Evolutionary conservation across 495 filamentous ascomycete genomes (phyloP), one percentile per base, ranked within the genome.

Genomic region (Collariella sp.): DNA sequence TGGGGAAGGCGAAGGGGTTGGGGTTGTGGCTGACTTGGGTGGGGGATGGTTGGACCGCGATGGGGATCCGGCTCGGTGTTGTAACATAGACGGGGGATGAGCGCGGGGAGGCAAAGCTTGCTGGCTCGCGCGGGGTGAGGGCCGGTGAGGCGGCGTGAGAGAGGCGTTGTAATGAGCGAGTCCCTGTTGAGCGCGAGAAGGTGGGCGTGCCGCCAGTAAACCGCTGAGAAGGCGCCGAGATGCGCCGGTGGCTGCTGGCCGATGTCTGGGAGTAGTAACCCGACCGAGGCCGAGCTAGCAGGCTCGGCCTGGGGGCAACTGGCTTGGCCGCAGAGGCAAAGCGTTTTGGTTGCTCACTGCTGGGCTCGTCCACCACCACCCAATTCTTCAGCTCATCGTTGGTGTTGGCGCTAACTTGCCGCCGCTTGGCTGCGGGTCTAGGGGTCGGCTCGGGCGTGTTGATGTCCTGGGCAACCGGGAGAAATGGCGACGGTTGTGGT

Each of bases 371-470:
- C n/a, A 95, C 81, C 53, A 95, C 72, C 10, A 95, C 84, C 88
- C 88, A 95, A 61, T 77, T 85, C 56, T 73, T 73, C 39, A 81
- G 74, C 49, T 83, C 84, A 26, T 80, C 82, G 60, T 66, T 72
- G 26, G 26, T 31, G 56, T 67, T 71, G 22, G 61, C 59, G 36
- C 67, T 71, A 13, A 79, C 72, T 44, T 80, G 77, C 22, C 78
- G 69, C 50, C 78, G 69, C 54, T 81, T 81, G 13, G 72, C 63
- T 0, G 76, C 71, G 16, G 75, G 73, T 12, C 54, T 52, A 7
- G 77, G 76, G 5, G 76, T 73, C 2, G 64, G 62, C 13, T 77
- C 73, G 13, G 70, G 70, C 13, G 70, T 69, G 52, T 53, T 67
- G 47, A 24, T 55, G 12, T 72, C 63, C 43, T 62, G 59, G 35